Base-by-base conservation (phyloP, 176 grass and related monocot genomes). In the Carex scoparia region DNA sequence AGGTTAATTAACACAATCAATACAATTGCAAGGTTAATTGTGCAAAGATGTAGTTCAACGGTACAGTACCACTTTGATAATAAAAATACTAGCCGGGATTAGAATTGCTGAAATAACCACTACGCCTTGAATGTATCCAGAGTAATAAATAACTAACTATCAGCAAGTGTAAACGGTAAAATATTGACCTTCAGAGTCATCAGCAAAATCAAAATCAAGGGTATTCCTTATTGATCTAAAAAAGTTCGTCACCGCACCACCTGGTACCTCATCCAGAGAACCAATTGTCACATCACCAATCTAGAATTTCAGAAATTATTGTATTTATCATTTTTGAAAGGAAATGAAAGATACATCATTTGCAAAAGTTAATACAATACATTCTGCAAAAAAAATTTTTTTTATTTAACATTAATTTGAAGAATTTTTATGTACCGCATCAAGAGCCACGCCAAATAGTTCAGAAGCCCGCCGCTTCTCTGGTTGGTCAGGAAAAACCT, bases 401-500 rank as follows among this genome's bases (percentile, higher is more conserved):
- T 23, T 51, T 65, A 65, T 23, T 28, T 65, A 81, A 53, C 7
- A 83, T 30, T 30, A 65, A 30, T 27, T 65, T 28, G 63, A 78
- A 55, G 7, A 35, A 83, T 0, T 68, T 68, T 10, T 53, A 48
- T 69, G 76, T 92, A 98, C 96, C 61, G 85, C 86, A 69, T 95
- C 96, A 84, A 95, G 86, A 87, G 93, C 96, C 44, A 88, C 83
- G 62, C 61, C 80, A 86, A 98, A 98, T 73, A 98, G 48, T 77
- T 95, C 38, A 53, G 96, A 87, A 68, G 89, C 91, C 75, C 95
- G 91, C 40, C 96, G 93, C 44, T 92, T 98, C 86, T 95, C 95
- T 40, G 96, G 90, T 72, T 94, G 91, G 77, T 98, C 96, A 85
- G 95, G 96, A 86, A 98, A 98, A 64, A 95, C 93, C 96, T 98